Base-by-base conservation (phyloP, 1,139 yeast genomes). In the Spencermartinsiella ligniputridi region DNA sequence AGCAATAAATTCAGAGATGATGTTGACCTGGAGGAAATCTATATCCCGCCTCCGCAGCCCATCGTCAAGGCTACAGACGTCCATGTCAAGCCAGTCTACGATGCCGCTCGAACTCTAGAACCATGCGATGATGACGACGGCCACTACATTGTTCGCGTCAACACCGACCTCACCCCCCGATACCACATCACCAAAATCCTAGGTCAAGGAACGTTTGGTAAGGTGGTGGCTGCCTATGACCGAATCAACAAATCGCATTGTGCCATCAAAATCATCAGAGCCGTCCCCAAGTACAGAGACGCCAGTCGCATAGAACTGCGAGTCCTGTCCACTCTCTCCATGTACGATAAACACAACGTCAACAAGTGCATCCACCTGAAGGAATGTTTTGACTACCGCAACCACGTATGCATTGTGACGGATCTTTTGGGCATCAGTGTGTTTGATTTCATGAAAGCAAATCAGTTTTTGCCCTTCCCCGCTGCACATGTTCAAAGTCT, bases 121-220 rank as follows among this genome's bases (percentile, higher is more conserved):
- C 27, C 37, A 27, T 11, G 29, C 25, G 72, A 69, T 49, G 71
- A 67, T 38, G 55, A 62, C 17, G 71, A 68, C 37, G 74, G 74
- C 22, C 72, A 70, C 49, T 69, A 64, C 47, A 48, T 61, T 16
- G 62, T 66, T 24, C 52, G 56, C 20, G 55, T 60, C 9, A 62
- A 68, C 39, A 53, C 67, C 19, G 52, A 52, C 18, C 65, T 69
- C 43, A 64, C 68, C 15, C 65, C 76, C 36, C 75, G 81, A 45
- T 69, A 88, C 43, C 57, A 56, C 22, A 61, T 71, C 34, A 46
- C 56, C 20, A 58, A 61, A 40, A 57, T 67, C 39, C 70, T 94
- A 49, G 99, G 99, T 18, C 97, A 92, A 60, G 99, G 99, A 5
- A 94, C 98, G 0, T 94, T 92, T 70, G 98, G 98, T 16, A 92